phyloP scores from a whole-genome alignment of 2,329 filamentous ascomycete genomes.

The Ambrosiella xylebori region DNA sequence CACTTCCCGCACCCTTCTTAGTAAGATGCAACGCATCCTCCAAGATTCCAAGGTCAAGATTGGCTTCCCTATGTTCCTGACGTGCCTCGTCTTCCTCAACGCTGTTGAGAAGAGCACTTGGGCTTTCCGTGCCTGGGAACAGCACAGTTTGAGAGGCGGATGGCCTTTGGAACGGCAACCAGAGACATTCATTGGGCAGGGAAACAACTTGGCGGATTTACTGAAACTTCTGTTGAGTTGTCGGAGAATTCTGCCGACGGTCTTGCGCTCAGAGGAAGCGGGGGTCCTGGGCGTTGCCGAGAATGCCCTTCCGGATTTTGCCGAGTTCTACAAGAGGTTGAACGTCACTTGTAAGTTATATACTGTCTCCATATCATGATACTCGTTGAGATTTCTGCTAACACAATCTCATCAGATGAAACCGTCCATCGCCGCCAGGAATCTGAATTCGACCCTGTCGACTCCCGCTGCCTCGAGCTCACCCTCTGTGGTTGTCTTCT shows the following conservation, averaged over 20 bases:
- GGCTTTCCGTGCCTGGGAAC: conserved; percentile 52
- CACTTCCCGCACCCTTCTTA: conserved; percentile 40
- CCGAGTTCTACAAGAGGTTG: conserved; percentile 37
- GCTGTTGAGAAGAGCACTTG: conserved; percentile 52
- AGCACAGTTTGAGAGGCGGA: conserved; percentile 38
- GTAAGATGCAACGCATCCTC: conserved; percentile 42
- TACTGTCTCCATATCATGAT: not conserved
- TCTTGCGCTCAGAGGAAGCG: conserved; percentile 28
- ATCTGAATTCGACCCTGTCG: conserved; percentile 32
- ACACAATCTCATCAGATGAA: conserved; percentile 16
- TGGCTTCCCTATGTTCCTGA: conserved; percentile 43
- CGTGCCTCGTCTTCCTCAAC: conserved; percentile 44
- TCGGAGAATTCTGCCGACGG: conserved; percentile 40
- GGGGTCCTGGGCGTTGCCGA: conserved; percentile 27
- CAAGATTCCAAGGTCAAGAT: conserved; percentile 43
- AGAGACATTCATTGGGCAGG: conserved; percentile 38
- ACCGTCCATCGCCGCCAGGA: conserved; percentile 30
- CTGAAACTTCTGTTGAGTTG: conserved; percentile 46
- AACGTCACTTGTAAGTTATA: conserved; percentile 37
- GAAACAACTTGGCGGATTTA: conserved; percentile 38
- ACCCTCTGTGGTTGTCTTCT: conserved; percentile 32
- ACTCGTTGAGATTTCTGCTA: not conserved
- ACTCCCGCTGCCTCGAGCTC: conserved; percentile 34
- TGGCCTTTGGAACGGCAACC: conserved; percentile 46
- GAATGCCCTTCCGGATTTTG: conserved; percentile 28